Base-by-base conservation (phyloP, 805 yeast species). In the Diddensiella santjacobensis region DNA sequence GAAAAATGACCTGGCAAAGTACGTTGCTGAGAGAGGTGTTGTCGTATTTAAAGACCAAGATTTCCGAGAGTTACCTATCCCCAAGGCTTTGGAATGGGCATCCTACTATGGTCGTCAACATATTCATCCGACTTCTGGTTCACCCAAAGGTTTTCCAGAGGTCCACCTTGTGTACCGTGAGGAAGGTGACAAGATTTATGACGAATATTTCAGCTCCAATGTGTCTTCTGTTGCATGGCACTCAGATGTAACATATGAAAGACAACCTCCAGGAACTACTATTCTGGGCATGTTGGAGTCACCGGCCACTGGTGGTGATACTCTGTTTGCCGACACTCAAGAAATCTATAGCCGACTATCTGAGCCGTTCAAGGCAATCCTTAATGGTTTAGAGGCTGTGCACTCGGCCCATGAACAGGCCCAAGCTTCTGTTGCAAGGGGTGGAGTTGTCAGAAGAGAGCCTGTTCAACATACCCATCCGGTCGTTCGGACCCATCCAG, bases 311-410 rank as follows among this genome's bases (percentile, higher is more conserved):
- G 89, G 91, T 47, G 91, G 91, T 53, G 93, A 85, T 63, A 85
- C 87, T 15, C 69, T 83, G 42, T 84, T 83, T 60, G 77, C 85
- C 13, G 87, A 83, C 60, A 72, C 80, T 20, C 71, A 72, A 30
- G 87, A 83, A 63, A 87, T 87, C 11, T 84, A 81, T 65, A 76
- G 80, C 50, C 70, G 90, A 58, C 71, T 85, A 46, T 83, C 90
- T 1, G 84, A 85, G 20, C 74, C 70, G 22, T 75, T 83, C 69
- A 73, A 80, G 61, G 67, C 78, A 58, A 68, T 81, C 53, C 64
- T 84, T 38, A 71, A 71, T 17, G 83, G 83, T 0, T 71, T 84
- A 52, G 75, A 78, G 58, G 88, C 80, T 5, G 69, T 80, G 33
- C 90, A 85, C 67, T 75, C 88, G 6, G 83, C 87, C 2, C 77